Base-by-base conservation (phyloP, 177 flowering plant genomes). In the Vitis hybrid region DNA sequence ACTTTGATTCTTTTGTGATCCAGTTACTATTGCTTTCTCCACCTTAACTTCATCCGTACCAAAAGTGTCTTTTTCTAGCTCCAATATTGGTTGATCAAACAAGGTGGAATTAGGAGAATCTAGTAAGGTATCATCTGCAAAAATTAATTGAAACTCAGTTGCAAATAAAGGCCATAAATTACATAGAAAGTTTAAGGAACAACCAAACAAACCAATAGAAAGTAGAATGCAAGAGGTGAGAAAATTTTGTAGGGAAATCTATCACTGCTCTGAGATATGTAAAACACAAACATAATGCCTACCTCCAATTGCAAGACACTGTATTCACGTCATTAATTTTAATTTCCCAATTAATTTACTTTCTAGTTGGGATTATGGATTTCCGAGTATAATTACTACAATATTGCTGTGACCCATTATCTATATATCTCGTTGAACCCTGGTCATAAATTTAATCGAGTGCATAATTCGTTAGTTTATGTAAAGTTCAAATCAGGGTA, bases 11-110 rank as follows among this genome's bases (percentile, higher is more conserved):
- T 73, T 86, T 66, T 68, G 75, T 14, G 72, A 58, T 68, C 71
- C 83, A 67, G n/a, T 52, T 35, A n/a, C 76, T 53, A 58, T 52
- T 53, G 71, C 9, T 69, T 80, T 80, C 65, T 72, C 85, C 12
- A 63, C 52, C 60, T 69, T 71, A 4, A 53, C 67, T 64, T 83
- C 87, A 67, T 86, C 87, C 21, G 32, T 62, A 8, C 56, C 80
- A 51, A 76, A 52, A 57, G 58, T 61, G 68, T 88, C 93, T 11
- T 71, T 73, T 50, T 64, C 77, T 67, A 80, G 77, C 59, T 86
- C 93, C 51, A 63, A 65, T 24, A 64, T 67, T 59, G 76, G 78
- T 46, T 77, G 77, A 71, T 74, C 78, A n/a, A 73, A 74, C 18
- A 77, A 66, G 65, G 54, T 65, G 60, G 89, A 73, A 71, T 77